phyloP scores from a whole-genome alignment of 306 rosid genomes.

The Cicer bijugum region DNA sequence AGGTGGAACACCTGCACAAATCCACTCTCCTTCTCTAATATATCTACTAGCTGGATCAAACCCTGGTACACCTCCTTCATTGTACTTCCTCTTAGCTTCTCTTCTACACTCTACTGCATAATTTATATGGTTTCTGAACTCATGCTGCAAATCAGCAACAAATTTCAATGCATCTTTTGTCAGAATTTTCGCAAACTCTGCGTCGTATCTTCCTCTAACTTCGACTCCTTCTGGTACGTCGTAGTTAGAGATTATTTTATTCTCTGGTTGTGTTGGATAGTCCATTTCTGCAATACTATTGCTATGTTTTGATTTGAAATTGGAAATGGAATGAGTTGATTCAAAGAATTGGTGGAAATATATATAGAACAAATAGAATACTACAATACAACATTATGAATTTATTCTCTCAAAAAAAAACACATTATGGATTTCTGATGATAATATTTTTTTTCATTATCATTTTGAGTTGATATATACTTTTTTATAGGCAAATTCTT shows the following conservation, averaged over 20 bases:
- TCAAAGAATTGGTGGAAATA: background rate
- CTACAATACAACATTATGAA: background rate
- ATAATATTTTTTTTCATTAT: too few relatives aligned
- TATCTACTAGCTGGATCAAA: constrained; percentile 72
- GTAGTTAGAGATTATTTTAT: constrained; percentile 45
- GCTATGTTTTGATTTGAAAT: background rate
- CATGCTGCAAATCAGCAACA: constrained; percentile 74
- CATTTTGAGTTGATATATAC: too few relatives aligned
- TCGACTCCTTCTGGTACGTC: constrained; percentile 80
- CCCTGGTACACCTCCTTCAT: constrained; percentile 72
- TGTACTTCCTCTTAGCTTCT: constrained; percentile 72
- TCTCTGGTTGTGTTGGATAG: constrained; percentile 17
- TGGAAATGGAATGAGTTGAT: constrained; percentile 21
- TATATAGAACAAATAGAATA: constrained; percentile 34
- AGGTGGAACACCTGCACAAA: constrained; percentile 70
- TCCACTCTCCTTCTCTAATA: constrained; percentile 73
- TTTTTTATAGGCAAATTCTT: too few relatives aligned
- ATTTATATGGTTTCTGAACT: constrained; percentile 68
- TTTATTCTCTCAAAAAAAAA: too few relatives aligned
- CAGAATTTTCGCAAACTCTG: constrained; percentile 65
- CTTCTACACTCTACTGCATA: constrained; percentile 77
- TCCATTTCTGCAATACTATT: constrained; percentile 44
- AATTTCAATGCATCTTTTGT: constrained; percentile 77
- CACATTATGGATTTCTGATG: too few relatives aligned
- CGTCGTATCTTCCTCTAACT: constrained; percentile 71